Evolutionary conservation across 2,329 filamentous ascomycete genomes (phyloP).

Genomic region (Epichloe bromicola): DNA sequence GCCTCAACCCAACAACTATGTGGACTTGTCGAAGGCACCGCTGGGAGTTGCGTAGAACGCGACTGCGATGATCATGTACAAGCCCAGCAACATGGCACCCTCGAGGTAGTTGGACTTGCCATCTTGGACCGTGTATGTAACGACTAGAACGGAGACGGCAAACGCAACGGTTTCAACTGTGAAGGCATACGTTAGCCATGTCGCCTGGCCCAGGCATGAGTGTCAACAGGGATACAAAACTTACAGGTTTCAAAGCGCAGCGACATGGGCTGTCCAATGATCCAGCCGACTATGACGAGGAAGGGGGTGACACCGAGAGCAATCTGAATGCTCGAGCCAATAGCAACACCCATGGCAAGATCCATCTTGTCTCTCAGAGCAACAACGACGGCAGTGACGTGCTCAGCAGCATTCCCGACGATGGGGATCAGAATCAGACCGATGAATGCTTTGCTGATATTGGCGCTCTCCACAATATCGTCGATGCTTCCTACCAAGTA

Average conservation of each 20-base stretch:
- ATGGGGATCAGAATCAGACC: conserved; percentile 69
- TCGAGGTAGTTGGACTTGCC: conserved; percentile 78
- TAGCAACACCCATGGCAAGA: conserved; percentile 63
- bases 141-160: conserved; percentile 61
- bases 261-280: conserved; percentile 59
- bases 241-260: conserved; percentile 59
- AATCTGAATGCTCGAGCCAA: conserved; percentile 73
- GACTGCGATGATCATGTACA: conserved; percentile 48
- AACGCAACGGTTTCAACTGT: conserved; percentile 63
- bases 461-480: conserved; percentile 51
- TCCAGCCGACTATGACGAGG: conserved; percentile 70
- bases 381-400: conserved; percentile 70
- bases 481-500: conserved; percentile 69
- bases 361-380: conserved; percentile 68
- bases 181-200: not conserved
- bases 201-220: too few species aligned
- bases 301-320: conserved; percentile 66
- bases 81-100: conserved; percentile 50
- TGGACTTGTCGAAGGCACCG: conserved; percentile 30
- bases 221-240: conserved; percentile 4
- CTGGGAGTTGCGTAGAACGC: conserved; percentile 44
- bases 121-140: conserved; percentile 66
- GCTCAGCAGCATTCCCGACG: conserved; percentile 68
- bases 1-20: not conserved
- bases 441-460: conserved; percentile 71